phyloP scores from a whole-genome alignment of 2,329 filamentous ascomycete species.

The Fusarium guadeloupense region DNA sequence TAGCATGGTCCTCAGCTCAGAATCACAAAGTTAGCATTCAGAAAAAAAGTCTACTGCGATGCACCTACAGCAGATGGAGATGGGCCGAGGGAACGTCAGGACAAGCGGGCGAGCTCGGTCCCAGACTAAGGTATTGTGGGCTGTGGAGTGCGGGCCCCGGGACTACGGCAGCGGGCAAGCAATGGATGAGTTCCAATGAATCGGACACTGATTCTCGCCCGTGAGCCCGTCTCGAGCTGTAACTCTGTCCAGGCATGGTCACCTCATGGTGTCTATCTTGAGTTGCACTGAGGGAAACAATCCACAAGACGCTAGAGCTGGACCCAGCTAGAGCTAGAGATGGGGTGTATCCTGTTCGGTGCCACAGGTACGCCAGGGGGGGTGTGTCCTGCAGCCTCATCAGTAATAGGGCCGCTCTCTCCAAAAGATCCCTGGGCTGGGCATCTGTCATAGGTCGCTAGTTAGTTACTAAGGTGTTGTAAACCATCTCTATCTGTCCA shows the following conservation, averaged over 20 bases:
- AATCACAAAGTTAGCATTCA: slow-evolving; percentile 21
- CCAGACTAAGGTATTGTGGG: slow-evolving; percentile 30
- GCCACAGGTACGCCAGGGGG: slow-evolving; percentile 32
- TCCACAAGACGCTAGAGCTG: slow-evolving; percentile 33
- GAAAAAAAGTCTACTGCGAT: slow-evolving; percentile 3
- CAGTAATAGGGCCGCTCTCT: slow-evolving; percentile 32
- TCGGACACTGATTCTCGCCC: slow-evolving; percentile 30
- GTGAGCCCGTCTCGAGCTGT: slow-evolving; percentile 26
- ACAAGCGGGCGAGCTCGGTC: slow-evolving; percentile 27
- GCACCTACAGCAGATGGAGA: slow-evolving; percentile 11
- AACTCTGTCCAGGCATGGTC: not conserved
- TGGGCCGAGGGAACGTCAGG: slow-evolving; percentile 30
- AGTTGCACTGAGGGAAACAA: slow-evolving; percentile 19
- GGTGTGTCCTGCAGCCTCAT: slow-evolving; percentile 31
- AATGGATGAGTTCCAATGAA: slow-evolving; percentile 33
- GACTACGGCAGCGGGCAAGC: slow-evolving; percentile 38
- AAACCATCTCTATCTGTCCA: slow-evolving; percentile 17
- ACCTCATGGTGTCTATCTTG: slow-evolving; percentile 6
- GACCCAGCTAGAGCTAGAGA: slow-evolving; percentile 31
- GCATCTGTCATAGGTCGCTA: slow-evolving; percentile 41
- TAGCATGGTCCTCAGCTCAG: slow-evolving; percentile 17
- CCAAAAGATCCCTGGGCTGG: slow-evolving; percentile 36
- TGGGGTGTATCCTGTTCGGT: slow-evolving; percentile 34
- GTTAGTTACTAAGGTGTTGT: too few species aligned
- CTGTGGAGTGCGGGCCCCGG: slow-evolving; percentile 36